Conservation (phyloP, 768 basidiomycete species). For the Mycena epipterygia region DNA sequence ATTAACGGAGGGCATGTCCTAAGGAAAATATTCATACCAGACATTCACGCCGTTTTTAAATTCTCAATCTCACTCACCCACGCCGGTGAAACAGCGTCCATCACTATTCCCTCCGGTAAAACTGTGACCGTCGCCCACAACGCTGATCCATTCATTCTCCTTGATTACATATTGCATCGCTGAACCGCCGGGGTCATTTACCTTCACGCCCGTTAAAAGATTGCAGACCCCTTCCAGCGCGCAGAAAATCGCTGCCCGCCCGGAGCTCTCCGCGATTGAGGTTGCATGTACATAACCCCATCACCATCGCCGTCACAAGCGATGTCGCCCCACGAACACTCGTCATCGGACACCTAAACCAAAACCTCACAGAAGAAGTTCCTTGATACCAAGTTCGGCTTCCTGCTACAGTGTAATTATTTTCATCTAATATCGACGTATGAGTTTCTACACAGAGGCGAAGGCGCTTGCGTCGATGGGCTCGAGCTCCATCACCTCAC, state of each 20-base stretch:
- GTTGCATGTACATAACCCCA: conserved; percentile 40
- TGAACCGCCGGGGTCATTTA: conserved; percentile 48
- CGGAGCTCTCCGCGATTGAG: conserved; percentile 44
- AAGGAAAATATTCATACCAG: background rate
- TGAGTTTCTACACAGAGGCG: conserved; percentile 21
- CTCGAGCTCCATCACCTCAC: conserved; percentile 54
- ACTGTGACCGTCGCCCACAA: conserved; percentile 55
- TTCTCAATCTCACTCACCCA: conserved; percentile 53
- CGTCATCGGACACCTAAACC: conserved; percentile 51
- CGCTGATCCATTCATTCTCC: conserved; percentile 44
- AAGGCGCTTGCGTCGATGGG: conserved; percentile 33
- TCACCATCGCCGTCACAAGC: conserved; percentile 52
- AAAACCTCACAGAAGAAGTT: conserved; percentile 50
- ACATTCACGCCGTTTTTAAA: conserved; percentile 31
- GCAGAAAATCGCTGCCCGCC: conserved; percentile 30
- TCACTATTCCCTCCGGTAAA: conserved; percentile 56
- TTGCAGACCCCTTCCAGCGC: too few relatives aligned
- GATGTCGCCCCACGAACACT: conserved; percentile 51
- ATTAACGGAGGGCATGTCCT: too few relatives aligned
- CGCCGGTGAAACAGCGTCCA: conserved; percentile 55
- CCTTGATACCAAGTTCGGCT: conserved; percentile 56
- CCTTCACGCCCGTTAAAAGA: conserved; percentile 54
- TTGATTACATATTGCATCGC: conserved; percentile 4
- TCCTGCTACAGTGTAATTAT: background rate
- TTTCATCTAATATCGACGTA: background rate